phyloP scores from a whole-genome alignment of 495 filamentous ascomycete genomes.

The Bombardia bombarda region DNA sequence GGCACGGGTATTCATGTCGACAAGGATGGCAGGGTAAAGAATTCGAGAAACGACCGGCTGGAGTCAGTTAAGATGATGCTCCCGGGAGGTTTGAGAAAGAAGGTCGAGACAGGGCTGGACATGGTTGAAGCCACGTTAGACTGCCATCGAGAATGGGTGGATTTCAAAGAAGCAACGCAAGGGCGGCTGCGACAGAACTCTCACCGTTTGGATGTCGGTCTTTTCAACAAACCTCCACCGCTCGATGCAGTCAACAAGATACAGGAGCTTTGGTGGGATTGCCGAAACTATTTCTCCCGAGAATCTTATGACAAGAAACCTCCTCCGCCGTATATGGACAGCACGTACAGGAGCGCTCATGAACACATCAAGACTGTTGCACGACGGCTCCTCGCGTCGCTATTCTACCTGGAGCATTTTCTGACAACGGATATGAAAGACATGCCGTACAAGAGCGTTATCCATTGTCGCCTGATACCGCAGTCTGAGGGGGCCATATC shows the following conservation, averaged over 20 bases:
- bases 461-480: conserved; percentile 7
- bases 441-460: neutral
- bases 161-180: conserved; percentile 8
- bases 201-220: conserved; percentile 19
- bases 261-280: neutral
- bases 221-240: conserved; percentile 12
- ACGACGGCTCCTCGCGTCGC: conserved; percentile 8
- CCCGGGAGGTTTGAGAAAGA: neutral
- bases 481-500: conserved; percentile 3
- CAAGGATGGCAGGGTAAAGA: neutral
- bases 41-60: neutral
- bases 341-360: neutral
- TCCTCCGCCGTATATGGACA: conserved; percentile 3
- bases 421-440: neutral
- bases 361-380: conserved; percentile 5
- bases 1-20: conserved; percentile 11
- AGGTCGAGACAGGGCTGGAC: conserved; percentile 10
- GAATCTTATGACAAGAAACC: neutral
- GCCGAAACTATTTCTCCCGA: conserved; percentile 1
- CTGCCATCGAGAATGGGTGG: conserved; percentile 16
- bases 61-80: conserved; percentile 3
- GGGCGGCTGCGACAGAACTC: conserved; percentile 11
- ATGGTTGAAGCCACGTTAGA: conserved; percentile 9
- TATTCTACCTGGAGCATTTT: conserved; percentile 5
- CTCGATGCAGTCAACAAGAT: conserved; percentile 20